phyloP scores from a whole-genome alignment of 2,329 filamentous ascomycete species.

The Sclerotiophoma versabilis region DNA sequence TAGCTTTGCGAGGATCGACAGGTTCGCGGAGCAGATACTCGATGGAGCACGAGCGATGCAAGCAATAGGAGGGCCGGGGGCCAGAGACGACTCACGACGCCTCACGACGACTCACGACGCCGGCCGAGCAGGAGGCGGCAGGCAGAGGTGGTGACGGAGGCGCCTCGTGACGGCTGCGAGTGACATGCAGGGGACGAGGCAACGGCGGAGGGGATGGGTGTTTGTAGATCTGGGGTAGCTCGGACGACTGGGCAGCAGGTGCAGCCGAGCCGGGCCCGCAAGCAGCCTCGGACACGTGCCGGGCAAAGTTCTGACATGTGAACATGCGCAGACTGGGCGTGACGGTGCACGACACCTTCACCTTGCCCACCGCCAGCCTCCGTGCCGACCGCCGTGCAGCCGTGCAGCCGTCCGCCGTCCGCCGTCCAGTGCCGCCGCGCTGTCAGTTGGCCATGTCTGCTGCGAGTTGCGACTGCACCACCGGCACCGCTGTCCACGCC shows the following conservation, averaged over 20 bases:
- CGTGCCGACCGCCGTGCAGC: too few species aligned
- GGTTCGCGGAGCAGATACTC: conserved; percentile 16
- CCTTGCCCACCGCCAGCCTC: background rate
- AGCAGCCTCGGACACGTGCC: conserved; percentile 12
- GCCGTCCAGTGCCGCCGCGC: conserved; percentile 7
- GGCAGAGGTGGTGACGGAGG: background rate
- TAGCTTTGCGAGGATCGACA: conserved; percentile 9
- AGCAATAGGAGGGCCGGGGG: conserved; percentile 4
- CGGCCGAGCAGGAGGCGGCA: background rate
- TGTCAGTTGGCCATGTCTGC: conserved; percentile 15
- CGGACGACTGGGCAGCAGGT: background rate
- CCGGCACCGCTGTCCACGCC: conserved; percentile 14
- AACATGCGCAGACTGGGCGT: conserved; percentile 4
- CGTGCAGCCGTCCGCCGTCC: background rate
- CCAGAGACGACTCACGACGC: background rate
- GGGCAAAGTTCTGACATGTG: conserved; percentile 12
- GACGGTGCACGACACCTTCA: conserved; percentile 6
- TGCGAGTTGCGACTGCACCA: conserved; percentile 22
- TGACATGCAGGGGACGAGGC: conserved; percentile 16
- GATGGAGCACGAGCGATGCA: conserved; percentile 4
- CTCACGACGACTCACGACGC: background rate
- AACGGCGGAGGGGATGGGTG: conserved; percentile 11
- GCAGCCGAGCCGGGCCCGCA: conserved; percentile 1
- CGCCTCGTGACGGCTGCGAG: conserved; percentile 4
- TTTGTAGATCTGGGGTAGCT: conserved; percentile 10